Evolutionary conservation across 164 flowering plant species (phyloP).

Genomic region (Vitis vinifera): DNA sequence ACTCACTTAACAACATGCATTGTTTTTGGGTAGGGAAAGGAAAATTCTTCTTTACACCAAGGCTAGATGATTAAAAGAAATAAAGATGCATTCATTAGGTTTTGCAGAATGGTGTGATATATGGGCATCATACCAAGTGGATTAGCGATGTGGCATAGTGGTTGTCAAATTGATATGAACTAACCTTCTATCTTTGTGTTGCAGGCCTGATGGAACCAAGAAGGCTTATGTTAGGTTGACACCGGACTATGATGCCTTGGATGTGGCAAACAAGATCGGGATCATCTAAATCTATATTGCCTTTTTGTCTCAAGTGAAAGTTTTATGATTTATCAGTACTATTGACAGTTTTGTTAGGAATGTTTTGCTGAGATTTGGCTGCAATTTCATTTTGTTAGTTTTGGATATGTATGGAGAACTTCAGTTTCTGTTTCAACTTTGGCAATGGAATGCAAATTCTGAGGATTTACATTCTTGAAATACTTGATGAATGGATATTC

Average conservation of each 20-base stretch:
- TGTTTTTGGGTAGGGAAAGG: too few species aligned
- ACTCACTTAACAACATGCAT: too few species aligned
- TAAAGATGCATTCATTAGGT: too few species aligned
- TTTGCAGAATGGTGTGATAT: too few species aligned
- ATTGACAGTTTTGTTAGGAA: constrained; percentile 17
- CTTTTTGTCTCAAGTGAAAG: background rate
- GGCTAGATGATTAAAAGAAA: too few species aligned
- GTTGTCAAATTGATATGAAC: too few species aligned
- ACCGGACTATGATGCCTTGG: constrained; percentile 53
- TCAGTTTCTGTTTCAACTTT: background rate
- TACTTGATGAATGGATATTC: background rate
- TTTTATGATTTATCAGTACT: background rate
- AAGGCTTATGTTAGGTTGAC: constrained; percentile 52
- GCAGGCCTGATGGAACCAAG: constrained; percentile 54
- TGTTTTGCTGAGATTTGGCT: constrained; percentile 3
- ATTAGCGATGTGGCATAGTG: too few species aligned
- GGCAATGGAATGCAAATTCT: background rate
- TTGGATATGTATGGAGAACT: background rate
- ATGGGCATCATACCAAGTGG: too few species aligned
- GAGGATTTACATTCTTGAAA: background rate
- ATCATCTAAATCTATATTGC: constrained; percentile 30
- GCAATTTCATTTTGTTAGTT: constrained; percentile 1
- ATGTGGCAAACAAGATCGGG: constrained; percentile 56
- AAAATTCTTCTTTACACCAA: too few species aligned
- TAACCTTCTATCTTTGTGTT: constrained; percentile 4